Percentiles rank a stretch among this genome's conserved stretches.
These are phyloP conservation scores for Macrolepiota albuminosa DNA, from an alignment of 768 basidiomycete species.

Conservation along the genomic window DNA sequence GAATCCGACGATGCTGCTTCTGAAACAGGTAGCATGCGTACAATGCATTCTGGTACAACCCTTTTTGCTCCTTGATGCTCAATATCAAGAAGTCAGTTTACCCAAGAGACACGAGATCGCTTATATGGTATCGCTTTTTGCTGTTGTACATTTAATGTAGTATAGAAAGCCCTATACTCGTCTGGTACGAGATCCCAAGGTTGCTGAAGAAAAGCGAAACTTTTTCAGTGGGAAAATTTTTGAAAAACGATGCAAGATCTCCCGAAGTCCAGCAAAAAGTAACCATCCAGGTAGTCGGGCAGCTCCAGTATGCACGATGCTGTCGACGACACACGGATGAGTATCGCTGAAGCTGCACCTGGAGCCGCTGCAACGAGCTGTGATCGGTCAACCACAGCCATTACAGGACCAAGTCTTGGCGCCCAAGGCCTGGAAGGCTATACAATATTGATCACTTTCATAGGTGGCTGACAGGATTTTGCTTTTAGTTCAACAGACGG, in stretches of 20 bases:
- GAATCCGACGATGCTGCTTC: neutral
- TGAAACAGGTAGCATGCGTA: no score
- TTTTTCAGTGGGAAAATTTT: neutral
- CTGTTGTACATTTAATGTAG: no score
- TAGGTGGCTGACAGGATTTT: neutral
- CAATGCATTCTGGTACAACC: neutral
- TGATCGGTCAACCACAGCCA: neutral
- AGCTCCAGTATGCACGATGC: constrained; percentile 3
- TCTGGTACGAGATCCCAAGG: neutral
- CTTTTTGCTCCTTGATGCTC: neutral
- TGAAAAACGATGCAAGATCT: neutral
- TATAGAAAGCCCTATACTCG: neutral
- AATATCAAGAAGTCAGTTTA: neutral
- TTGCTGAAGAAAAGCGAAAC: neutral
- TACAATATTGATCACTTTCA: no score
- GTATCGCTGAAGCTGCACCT: neutral
- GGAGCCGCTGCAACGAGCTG: constrained; percentile 3
- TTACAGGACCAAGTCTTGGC: constrained; percentile 9
- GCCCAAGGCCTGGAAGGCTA: constrained; percentile 6
- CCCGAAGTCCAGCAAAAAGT: neutral
- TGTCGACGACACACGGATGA: neutral
- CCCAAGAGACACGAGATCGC: neutral
- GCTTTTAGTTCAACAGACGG: constrained; percentile 4
- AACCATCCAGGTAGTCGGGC: constrained; percentile 23
- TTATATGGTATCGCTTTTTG: neutral